Percentiles rank a stretch among this genome's conserved stretches.
phyloP scores from a whole-genome alignment of 352 stramenopile genomes.

The Pythium biforme region DNA sequence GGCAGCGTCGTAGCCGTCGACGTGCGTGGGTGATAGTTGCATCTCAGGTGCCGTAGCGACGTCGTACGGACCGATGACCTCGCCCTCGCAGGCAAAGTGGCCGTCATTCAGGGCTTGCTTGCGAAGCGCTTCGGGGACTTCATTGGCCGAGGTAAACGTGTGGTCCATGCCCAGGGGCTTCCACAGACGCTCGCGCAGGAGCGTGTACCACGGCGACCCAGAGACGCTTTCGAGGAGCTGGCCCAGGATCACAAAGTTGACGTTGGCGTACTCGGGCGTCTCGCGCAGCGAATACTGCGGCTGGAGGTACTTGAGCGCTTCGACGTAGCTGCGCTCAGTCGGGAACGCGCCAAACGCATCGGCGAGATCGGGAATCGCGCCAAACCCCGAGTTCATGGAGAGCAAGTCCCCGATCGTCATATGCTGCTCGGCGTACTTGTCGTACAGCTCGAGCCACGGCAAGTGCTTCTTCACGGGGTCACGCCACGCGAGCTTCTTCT shows the following conservation, averaged over 20 bases:
- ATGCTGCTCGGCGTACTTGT: slow-evolving; percentile 59
- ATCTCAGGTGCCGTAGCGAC: slow-evolving; percentile 34
- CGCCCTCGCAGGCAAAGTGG: slow-evolving; percentile 48
- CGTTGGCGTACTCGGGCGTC: slow-evolving; percentile 58
- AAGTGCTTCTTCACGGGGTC: slow-evolving; percentile 59
- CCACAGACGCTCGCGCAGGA: slow-evolving; percentile 49
- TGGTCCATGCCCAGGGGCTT: slow-evolving; percentile 55
- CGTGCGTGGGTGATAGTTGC: slow-evolving; percentile 27
- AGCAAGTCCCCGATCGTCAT: slow-evolving; percentile 52
- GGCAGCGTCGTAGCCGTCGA: slow-evolving; percentile 33
- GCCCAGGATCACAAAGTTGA: slow-evolving; percentile 62
- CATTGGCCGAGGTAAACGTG: slow-evolving; percentile 38
- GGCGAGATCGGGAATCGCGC: slow-evolving; percentile 28
- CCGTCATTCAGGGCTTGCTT: slow-evolving; percentile 27
- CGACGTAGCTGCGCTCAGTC: slow-evolving; percentile 37
- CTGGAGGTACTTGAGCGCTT: slow-evolving; percentile 36
- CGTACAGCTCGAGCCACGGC: slow-evolving; percentile 45
- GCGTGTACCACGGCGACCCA: slow-evolving; percentile 47
- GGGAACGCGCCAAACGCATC: slow-evolving; percentile 35
- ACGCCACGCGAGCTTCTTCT: slow-evolving; percentile 48
- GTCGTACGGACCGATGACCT: slow-evolving; percentile 46
- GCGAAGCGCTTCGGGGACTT: slow-evolving; percentile 4
- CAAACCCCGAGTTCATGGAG: slow-evolving; percentile 63
- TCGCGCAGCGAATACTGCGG: slow-evolving; percentile 44
- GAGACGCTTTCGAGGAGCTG: slow-evolving; percentile 55